Conservation (phyloP, 345 rosid genomes). For the Hypericum androsaemum region DNA sequence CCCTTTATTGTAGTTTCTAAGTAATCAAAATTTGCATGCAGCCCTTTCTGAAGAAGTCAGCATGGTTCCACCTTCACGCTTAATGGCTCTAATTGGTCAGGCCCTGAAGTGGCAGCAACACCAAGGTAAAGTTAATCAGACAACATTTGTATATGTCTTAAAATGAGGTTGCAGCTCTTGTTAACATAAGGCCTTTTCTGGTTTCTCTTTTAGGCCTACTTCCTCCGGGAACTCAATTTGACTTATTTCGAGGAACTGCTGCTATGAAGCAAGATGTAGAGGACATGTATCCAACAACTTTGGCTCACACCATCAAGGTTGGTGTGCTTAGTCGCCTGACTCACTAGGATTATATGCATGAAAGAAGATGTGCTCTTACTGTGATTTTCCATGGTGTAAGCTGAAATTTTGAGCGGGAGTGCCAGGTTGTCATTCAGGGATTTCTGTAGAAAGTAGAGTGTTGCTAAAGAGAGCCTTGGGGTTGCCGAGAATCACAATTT, state of each 20-base stretch:
- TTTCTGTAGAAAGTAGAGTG: too few relatives aligned
- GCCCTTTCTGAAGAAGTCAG: slow-evolving; percentile 87
- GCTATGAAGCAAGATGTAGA: slow-evolving; percentile 98
- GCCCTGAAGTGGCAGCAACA: slow-evolving; percentile 99
- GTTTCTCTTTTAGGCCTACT: slow-evolving; percentile 54
- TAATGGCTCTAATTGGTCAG: slow-evolving; percentile 97
- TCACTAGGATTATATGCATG: not conserved
- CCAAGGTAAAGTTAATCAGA: slow-evolving; percentile 51
- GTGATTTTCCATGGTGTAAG: too few relatives aligned
- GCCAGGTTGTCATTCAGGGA: too few relatives aligned
- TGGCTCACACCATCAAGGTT: slow-evolving; percentile 80
- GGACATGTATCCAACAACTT: slow-evolving; percentile 71
- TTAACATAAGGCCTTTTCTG: not conserved
- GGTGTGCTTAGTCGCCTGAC: not conserved
- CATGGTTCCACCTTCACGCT: slow-evolving; percentile 92
- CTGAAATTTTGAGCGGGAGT: too few relatives aligned
- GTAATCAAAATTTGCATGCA: slow-evolving; percentile 18
- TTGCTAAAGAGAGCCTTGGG: too few relatives aligned
- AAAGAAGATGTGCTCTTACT: too few relatives aligned
- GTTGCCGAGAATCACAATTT: too few relatives aligned
- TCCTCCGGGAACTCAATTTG: slow-evolving; percentile 98
- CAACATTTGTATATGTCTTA: not conserved
- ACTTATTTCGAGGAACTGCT: slow-evolving; percentile 91
- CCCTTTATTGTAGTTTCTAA: not conserved
- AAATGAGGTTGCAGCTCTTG: not conserved